Conservation (phyloP, 2,329 filamentous ascomycete species). For the Neospermospora avenae region DNA sequence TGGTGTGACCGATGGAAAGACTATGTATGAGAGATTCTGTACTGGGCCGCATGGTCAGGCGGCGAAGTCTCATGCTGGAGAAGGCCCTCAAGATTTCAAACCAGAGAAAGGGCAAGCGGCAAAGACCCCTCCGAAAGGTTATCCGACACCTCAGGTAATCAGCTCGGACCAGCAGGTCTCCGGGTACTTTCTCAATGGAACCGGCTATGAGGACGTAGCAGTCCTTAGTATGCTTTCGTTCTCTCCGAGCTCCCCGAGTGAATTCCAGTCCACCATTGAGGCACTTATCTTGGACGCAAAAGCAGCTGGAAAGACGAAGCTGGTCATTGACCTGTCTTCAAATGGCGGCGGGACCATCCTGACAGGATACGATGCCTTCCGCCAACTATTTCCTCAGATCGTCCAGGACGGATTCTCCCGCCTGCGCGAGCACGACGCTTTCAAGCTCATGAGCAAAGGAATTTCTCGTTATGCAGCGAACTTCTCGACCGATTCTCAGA, state of each 20-base stretch:
- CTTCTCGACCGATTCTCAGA: slow-evolving; percentile 19
- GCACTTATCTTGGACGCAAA: slow-evolving; percentile 45
- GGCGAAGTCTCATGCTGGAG: neutral
- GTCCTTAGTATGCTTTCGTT: slow-evolving; percentile 29
- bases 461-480: slow-evolving; percentile 18
- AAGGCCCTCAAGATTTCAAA: slow-evolving; percentile 13
- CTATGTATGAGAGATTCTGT: slow-evolving; percentile 29
- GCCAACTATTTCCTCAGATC: slow-evolving; percentile 35
- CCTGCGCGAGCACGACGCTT: slow-evolving; percentile 25
- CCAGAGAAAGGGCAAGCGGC: neutral
- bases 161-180: slow-evolving; percentile 25
- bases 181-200: slow-evolving; percentile 28
- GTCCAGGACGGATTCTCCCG: slow-evolving; percentile 27
- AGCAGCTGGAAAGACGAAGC: slow-evolving; percentile 48
- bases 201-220: slow-evolving; percentile 26
- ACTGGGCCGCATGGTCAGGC: slow-evolving; percentile 22
- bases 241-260: slow-evolving; percentile 17
- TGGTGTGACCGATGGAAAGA: slow-evolving; percentile 25
- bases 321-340: slow-evolving; percentile 58
- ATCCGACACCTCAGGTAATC: slow-evolving; percentile 27
- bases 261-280: slow-evolving; percentile 28
- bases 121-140: slow-evolving; percentile 19
- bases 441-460: slow-evolving; percentile 21
- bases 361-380: slow-evolving; percentile 48
- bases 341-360: slow-evolving; percentile 56